phyloP scores from a whole-genome alignment of 2,329 filamentous ascomycete genomes.

The Raffaelea deltoideospora region DNA sequence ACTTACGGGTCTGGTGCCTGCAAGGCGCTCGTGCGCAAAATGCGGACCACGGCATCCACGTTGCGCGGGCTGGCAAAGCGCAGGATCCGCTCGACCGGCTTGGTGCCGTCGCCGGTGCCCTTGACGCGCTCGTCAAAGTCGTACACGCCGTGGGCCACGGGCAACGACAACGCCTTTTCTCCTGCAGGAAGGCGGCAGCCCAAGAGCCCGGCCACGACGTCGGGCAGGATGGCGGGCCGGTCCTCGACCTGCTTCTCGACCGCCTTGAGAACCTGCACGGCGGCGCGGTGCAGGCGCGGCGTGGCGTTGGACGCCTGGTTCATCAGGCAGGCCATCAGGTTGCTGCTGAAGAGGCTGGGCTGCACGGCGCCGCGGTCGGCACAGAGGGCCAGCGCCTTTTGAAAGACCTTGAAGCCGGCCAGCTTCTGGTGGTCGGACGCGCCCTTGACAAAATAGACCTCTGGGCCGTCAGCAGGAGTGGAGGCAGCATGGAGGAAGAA shows the following conservation, averaged over 20 bases:
- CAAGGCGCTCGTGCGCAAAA: constrained; percentile 24
- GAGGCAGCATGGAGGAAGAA: not conserved
- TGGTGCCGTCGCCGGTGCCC: constrained; percentile 30
- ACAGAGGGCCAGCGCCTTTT: constrained; percentile 49
- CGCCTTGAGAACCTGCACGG: constrained; percentile 58
- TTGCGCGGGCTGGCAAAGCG: constrained; percentile 41
- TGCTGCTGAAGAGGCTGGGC: constrained; percentile 59
- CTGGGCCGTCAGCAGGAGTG: constrained; percentile 32
- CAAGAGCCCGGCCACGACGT: constrained; percentile 53
- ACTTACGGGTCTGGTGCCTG: constrained; percentile 19
- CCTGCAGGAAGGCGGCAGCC: too few species aligned
- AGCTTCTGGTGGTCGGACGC: constrained; percentile 83
- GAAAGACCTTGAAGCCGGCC: constrained; percentile 79
- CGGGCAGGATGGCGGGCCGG: constrained; percentile 41
- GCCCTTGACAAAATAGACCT: constrained; percentile 66
- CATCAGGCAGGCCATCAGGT: constrained; percentile 66
- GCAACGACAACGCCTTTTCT: too few species aligned
- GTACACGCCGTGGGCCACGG: constrained; percentile 44
- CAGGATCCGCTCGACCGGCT: constrained; percentile 64
- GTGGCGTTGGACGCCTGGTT: constrained; percentile 70
- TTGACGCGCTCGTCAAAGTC: constrained; percentile 80
- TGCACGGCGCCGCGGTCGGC: constrained; percentile 32
- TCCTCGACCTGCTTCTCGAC: constrained; percentile 50
- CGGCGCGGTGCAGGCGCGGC: constrained; percentile 65
- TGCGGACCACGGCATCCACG: constrained; percentile 33